These are phyloP conservation scores for Penicillium angulare DNA, from an alignment of 495 filamentous ascomycete species.

Conservation along the genomic window DNA sequence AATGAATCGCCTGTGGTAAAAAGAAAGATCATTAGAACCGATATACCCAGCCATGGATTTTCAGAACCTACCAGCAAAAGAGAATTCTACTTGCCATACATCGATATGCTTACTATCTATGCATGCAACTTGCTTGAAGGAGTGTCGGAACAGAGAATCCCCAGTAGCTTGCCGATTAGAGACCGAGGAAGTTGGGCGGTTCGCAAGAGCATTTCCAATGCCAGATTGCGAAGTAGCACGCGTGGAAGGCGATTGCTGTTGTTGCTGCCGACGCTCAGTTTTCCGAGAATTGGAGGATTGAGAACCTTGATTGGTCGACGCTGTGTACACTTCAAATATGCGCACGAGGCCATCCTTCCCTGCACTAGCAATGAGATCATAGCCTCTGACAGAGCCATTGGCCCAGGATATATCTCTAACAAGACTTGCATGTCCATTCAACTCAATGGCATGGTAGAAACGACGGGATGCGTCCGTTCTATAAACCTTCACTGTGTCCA, in stretches of 20 bases:
- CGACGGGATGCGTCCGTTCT: slow-evolving; percentile 64
- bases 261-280: slow-evolving; percentile 25
- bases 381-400: slow-evolving; percentile 78
- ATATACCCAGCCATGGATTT: neutral
- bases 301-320: slow-evolving; percentile 22
- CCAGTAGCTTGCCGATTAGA: slow-evolving; percentile 32
- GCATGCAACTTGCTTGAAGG: slow-evolving; percentile 45
- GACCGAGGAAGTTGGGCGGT: slow-evolving; percentile 29
- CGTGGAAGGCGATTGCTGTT: slow-evolving; percentile 33
- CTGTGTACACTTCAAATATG: slow-evolving; percentile 75
- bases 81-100: slow-evolving; percentile 51
- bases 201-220: slow-evolving; percentile 51
- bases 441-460: slow-evolving; percentile 77
- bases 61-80: slow-evolving; percentile 40
- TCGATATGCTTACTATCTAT: slow-evolving; percentile 50
- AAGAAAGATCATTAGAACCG: slow-evolving; percentile 8
- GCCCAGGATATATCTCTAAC: slow-evolving; percentile 95
- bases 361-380: slow-evolving; percentile 87
- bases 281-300: slow-evolving; percentile 32
- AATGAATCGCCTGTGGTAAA: slow-evolving; percentile 42
- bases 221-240: slow-evolving; percentile 48
- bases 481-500: slow-evolving; percentile 77
- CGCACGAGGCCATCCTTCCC: slow-evolving; percentile 87
- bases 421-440: slow-evolving; percentile 66
- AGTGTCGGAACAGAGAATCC: slow-evolving; percentile 43